Evolutionary conservation across 2,329 filamentous ascomycete species (phyloP).

Genomic region (Penicillium italicum): DNA sequence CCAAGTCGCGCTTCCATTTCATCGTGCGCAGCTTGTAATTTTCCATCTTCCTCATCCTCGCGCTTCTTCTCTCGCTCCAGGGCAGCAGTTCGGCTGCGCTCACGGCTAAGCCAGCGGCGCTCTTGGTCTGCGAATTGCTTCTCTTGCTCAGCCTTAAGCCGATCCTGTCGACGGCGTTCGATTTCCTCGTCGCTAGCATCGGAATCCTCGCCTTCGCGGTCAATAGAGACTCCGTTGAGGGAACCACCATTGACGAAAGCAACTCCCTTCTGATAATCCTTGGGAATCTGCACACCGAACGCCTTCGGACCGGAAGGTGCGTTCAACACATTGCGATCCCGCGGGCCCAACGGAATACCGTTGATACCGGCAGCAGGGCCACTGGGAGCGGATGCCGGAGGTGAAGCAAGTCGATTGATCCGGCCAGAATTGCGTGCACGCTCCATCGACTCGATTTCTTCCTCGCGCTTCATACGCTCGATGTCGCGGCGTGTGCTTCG

Average conservation of each 20-base stretch:
- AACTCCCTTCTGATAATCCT: slow-evolving; percentile 72
- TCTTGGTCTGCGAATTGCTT: slow-evolving; percentile 81
- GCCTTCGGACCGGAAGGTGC: slow-evolving; percentile 70
- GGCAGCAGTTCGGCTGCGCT: slow-evolving; percentile 77
- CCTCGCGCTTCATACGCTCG: slow-evolving; percentile 81
- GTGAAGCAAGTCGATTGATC: slow-evolving; percentile 66
- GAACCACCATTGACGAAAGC: slow-evolving; percentile 77
- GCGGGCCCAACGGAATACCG: slow-evolving; percentile 71
- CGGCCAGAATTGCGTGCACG: slow-evolving; percentile 67
- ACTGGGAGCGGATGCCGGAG: slow-evolving; percentile 60
- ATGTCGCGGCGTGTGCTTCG: slow-evolving; percentile 83
- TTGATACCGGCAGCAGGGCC: slow-evolving; percentile 64
- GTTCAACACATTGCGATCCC: slow-evolving; percentile 63
- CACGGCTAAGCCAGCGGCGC: slow-evolving; percentile 84
- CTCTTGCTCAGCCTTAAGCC: slow-evolving; percentile 71
- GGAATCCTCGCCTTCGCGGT: slow-evolving; percentile 78
- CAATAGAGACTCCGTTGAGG: slow-evolving; percentile 58
- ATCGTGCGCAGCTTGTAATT: slow-evolving; percentile 60
- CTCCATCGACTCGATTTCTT: slow-evolving; percentile 87
- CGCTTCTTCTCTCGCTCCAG: slow-evolving; percentile 79
- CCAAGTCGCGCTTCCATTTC: slow-evolving; percentile 68
- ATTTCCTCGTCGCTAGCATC: slow-evolving; percentile 85
- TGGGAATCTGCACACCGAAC: slow-evolving; percentile 60
- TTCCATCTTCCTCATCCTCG: slow-evolving; percentile 69
- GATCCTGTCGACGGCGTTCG: slow-evolving; percentile 66